A percentile compares a stretch with the other conserved stretches of the same genome.
phyloP scores from a whole-genome alignment of 805 yeast species.

The Pichia scutulata region DNA sequence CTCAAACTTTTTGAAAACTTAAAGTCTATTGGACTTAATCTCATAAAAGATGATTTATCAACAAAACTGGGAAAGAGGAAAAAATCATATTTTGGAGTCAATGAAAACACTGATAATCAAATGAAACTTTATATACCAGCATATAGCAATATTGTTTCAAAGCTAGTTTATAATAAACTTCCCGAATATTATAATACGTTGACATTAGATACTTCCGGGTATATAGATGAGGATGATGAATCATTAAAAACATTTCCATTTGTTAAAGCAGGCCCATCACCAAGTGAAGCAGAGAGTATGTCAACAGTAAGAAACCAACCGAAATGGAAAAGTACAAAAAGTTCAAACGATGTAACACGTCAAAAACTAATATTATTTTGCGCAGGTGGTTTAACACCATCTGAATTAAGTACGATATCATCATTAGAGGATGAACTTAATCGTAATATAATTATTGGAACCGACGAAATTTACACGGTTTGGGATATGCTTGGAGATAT shows the following conservation, averaged over 20 bases:
- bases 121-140: conserved; percentile 24
- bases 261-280: conserved; percentile 28
- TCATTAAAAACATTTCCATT: conserved; percentile 48
- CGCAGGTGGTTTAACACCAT: conserved; percentile 84
- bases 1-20: conserved; percentile 52
- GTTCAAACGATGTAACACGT: conserved; percentile 24
- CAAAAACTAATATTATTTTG: conserved; percentile 75
- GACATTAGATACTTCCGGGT: conserved; percentile 7
- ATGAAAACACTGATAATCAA: conserved; percentile 16
- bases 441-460: conserved; percentile 75
- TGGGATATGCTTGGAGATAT: conserved; percentile 29
- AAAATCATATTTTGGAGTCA: conserved; percentile 46
- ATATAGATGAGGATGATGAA: conserved; percentile 24
- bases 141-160: conserved; percentile 21
- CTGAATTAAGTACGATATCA: conserved; percentile 71
- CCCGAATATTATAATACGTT: conserved; percentile 22
- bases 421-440: conserved; percentile 56
- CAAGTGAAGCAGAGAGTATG: conserved; percentile 9
- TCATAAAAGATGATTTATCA: conserved; percentile 31
- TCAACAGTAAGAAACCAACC: conserved; percentile 22
- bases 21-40: conserved; percentile 30
- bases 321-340: conserved; percentile 25
- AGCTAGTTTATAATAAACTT: conserved; percentile 20
- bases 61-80: conserved; percentile 39
- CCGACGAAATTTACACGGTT: conserved; percentile 57